phyloP scores from a whole-genome alignment of 305 asterid species.

The Plantago coronopus region DNA sequence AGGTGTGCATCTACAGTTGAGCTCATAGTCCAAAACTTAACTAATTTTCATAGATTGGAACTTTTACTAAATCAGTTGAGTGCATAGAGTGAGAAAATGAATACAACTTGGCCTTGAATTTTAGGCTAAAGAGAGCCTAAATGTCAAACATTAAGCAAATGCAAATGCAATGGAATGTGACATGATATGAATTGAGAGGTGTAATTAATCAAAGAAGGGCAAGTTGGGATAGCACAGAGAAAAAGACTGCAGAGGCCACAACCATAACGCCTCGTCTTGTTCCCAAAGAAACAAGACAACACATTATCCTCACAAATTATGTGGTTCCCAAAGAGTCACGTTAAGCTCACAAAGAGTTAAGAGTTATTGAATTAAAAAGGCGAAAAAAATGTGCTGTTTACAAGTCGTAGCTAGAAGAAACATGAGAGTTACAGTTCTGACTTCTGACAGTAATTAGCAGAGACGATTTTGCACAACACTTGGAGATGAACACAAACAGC shows the following conservation, averaged over 20 bases:
- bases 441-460: too few relatives aligned
- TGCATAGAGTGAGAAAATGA: too few relatives aligned
- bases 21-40: too few relatives aligned
- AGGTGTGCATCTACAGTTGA: too few relatives aligned
- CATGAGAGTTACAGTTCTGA: slow-evolving; percentile 1
- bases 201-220: too few relatives aligned
- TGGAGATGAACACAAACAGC: too few relatives aligned
- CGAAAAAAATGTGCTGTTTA: not conserved
- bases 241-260: slow-evolving; percentile 12
- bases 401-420: not conserved
- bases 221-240: slow-evolving; percentile 1
- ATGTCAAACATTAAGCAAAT: not conserved
- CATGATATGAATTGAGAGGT: not conserved
- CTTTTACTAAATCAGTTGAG: too few relatives aligned
- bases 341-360: slow-evolving; percentile 7
- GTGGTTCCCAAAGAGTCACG: slow-evolving; percentile 16
- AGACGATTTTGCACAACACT: too few relatives aligned
- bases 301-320: slow-evolving; percentile 16
- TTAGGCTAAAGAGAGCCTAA: too few relatives aligned
- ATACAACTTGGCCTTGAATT: too few relatives aligned
- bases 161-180: not conserved
- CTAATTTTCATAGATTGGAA: too few relatives aligned
- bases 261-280: not conserved
- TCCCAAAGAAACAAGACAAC: slow-evolving; percentile 3
- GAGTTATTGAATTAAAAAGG: slow-evolving; percentile 7